A percentile compares a stretch with the other conserved stretches of the same genome.
Evolutionary conservation across 345 rosid species (phyloP).

Genomic region (Hypericum perforatum): DNA sequence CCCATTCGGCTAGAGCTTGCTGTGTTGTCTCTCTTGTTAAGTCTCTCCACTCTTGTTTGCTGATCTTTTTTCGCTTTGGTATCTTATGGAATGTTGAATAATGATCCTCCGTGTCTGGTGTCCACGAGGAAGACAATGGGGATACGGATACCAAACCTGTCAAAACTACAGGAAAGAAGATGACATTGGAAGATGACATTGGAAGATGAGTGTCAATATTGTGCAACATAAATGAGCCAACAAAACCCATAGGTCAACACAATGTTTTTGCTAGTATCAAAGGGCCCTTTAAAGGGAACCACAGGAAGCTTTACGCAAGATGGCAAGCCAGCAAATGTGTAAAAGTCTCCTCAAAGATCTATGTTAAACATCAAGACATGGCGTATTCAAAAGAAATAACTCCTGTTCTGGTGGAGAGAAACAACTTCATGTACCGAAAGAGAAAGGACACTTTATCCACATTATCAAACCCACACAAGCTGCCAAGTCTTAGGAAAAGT

Average conservation of each 20-base stretch:
- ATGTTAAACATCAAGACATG: too few relatives aligned
- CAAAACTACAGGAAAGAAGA: neutral
- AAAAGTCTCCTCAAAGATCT: too few relatives aligned
- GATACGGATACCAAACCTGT: conserved; percentile 34
- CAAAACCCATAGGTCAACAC: neutral
- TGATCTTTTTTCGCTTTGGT: conserved; percentile 39
- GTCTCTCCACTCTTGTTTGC: conserved; percentile 70
- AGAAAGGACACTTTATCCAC: too few relatives aligned
- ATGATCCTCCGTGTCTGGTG: conserved; percentile 25
- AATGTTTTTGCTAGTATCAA: too few relatives aligned
- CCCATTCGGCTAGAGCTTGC: conserved; percentile 19
- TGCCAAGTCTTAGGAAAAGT: too few relatives aligned
- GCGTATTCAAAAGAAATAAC: too few relatives aligned
- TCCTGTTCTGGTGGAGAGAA: too few relatives aligned
- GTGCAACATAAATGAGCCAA: neutral
- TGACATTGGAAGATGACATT: neutral
- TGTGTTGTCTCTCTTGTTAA: conserved; percentile 55
- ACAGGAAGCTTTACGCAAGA: too few relatives aligned
- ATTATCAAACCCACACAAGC: too few relatives aligned
- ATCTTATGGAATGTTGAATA: conserved; percentile 69
- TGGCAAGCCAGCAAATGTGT: too few relatives aligned
- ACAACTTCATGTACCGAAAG: too few relatives aligned
- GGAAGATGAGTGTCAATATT: neutral
- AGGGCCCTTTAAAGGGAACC: too few relatives aligned
- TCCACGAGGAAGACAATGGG: conserved; percentile 14